A percentile compares a stretch with the other conserved stretches of the same genome.
phyloP scores from a whole-genome alignment of 2,329 filamentous ascomycete species.

The Fusarium sp. region DNA sequence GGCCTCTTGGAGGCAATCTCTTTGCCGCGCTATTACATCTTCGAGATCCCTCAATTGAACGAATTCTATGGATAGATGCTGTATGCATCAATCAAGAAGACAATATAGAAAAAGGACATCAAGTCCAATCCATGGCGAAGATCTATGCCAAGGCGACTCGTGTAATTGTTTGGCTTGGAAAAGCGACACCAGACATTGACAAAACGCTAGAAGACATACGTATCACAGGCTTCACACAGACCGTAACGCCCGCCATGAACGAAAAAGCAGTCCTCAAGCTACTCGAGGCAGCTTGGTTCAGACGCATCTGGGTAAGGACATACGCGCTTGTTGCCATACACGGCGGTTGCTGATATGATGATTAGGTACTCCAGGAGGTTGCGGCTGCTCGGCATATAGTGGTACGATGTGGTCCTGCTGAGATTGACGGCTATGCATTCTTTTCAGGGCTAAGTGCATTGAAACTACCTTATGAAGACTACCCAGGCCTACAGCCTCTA shows the following conservation, averaged over 20 bases:
- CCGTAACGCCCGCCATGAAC: rapidly evolving
- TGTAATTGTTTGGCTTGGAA: not conserved
- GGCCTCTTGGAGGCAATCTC: not conserved
- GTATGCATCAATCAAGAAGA: not conserved
- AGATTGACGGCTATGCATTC: not conserved
- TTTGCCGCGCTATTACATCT: not conserved
- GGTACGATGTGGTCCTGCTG: not conserved
- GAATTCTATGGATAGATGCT: not conserved
- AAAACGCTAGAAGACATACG: not conserved
- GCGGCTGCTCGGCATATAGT: not conserved
- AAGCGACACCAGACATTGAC: not conserved
- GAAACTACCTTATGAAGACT: rapidly evolving
- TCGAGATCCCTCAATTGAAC: not conserved
- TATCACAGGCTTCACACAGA: not conserved
- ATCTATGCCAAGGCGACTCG: not conserved
- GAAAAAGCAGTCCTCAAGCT: rapidly evolving
- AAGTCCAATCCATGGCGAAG: not conserved
- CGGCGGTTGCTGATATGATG: not conserved
- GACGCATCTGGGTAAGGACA: not conserved
- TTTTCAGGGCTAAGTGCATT: not conserved
- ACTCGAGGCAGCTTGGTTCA: not conserved
- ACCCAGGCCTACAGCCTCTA: not conserved
- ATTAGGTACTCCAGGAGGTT: not conserved
- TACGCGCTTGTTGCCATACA: no score
- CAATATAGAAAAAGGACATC: not conserved